These are phyloP conservation scores for Fusarium euwallaceae DNA, from an alignment of 2,329 filamentous ascomycete genomes.

Conservation along the genomic window DNA sequence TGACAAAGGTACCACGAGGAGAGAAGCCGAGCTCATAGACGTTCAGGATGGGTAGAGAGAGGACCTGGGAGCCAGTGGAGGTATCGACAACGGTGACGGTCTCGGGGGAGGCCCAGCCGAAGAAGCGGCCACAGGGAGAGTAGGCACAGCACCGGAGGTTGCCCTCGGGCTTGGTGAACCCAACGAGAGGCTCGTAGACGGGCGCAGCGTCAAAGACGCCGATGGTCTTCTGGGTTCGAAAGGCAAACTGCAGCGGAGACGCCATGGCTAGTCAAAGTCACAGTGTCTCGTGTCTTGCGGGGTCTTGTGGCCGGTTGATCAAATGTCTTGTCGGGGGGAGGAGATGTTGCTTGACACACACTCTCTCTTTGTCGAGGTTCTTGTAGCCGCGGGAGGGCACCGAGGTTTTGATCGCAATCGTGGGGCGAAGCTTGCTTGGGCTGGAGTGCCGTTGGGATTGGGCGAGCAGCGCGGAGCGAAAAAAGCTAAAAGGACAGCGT, in stretches of 20 bases:
- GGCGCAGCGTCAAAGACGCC: constrained; percentile 93
- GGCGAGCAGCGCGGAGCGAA: constrained; percentile 31
- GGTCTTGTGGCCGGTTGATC: constrained; percentile 44
- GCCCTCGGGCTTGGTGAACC: constrained; percentile 89
- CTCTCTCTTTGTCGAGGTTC: constrained; percentile 19
- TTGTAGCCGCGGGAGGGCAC: constrained; percentile 27
- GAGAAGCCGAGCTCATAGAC: constrained; percentile 97
- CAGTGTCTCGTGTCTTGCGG: constrained; percentile 62
- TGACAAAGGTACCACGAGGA: constrained; percentile 89
- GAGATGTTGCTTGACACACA: constrained; percentile 15
- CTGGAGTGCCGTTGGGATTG: constrained; percentile 24
- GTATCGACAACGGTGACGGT: constrained; percentile 87
- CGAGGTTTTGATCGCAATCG: constrained; percentile 34
- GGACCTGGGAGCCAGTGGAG: constrained; percentile 78
- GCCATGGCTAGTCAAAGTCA: constrained; percentile 97
- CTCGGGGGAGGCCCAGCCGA: constrained; percentile 92
- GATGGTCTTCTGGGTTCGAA: constrained; percentile 96
- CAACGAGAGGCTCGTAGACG: constrained; percentile 85
- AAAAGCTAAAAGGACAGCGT: constrained; percentile 19
- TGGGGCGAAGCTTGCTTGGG: constrained; percentile 33
- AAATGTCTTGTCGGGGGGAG: constrained; percentile 42
- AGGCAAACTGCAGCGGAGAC: constrained; percentile 93
- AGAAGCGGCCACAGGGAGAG: constrained; percentile 95
- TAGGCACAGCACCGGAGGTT: constrained; percentile 96
- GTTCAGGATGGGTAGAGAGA: constrained; percentile 81